Conservation (phyloP, 805 yeast species). For the Pichia eremophila region DNA sequence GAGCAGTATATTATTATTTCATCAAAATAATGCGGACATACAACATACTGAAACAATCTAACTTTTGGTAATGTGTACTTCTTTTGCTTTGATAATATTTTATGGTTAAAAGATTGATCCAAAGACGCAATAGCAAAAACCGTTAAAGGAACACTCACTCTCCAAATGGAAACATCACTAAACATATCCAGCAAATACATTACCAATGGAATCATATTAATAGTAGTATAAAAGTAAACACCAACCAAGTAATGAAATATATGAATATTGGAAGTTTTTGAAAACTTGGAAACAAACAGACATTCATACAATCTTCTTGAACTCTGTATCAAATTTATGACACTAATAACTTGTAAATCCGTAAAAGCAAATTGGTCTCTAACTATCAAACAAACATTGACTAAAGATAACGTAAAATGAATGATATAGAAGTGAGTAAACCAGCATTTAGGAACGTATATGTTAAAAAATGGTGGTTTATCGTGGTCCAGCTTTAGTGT, state of each 20-base stretch:
- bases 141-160: constrained; percentile 4
- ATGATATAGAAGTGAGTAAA: constrained; percentile 43
- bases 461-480: neutral
- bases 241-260: constrained; percentile 62
- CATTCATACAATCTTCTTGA: constrained; percentile 50
- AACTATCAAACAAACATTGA: neutral
- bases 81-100: constrained; percentile 34
- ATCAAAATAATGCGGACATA: constrained; percentile 64
- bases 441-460: constrained; percentile 52
- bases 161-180: neutral
- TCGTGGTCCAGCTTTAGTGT: neutral
- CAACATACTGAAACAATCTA: constrained; percentile 39
- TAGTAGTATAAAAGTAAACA: constrained; percentile 42
- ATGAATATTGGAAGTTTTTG: constrained; percentile 45
- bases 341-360: constrained; percentile 1
- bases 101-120: constrained; percentile 45
- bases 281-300: constrained; percentile 36
- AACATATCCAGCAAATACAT: neutral
- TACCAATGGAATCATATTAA: constrained; percentile 29
- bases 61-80: constrained; percentile 50
- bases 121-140: constrained; percentile 28
- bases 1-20: constrained; percentile 48
- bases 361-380: neutral
- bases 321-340: constrained; percentile 39
- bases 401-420: neutral